Evolutionary conservation across 169 alveolate genomes (phyloP).

Genomic region (Prorocentrum cordatum): DNA sequence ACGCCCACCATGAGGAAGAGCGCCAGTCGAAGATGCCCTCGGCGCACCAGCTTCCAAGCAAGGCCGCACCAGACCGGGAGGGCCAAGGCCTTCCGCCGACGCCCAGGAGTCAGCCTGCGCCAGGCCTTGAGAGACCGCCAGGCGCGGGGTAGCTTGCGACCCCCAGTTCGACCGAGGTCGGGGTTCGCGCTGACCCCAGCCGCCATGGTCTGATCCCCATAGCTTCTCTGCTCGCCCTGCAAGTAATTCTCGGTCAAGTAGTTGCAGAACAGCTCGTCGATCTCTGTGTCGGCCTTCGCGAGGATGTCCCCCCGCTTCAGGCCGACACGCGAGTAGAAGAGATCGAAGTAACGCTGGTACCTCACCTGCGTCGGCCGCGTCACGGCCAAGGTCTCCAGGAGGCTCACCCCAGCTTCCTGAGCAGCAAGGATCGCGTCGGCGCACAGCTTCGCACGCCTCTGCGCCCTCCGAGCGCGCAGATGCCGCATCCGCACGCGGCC

Average conservation of each 20-base stretch:
- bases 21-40: background rate
- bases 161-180: background rate
- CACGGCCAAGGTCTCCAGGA: too few relatives aligned
- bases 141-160: background rate
- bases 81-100: background rate
- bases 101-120: background rate
- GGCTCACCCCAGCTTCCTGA: too few relatives aligned
- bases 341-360: too few relatives aligned
- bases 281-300: too few relatives aligned
- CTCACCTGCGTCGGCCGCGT: too few relatives aligned
- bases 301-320: too few relatives aligned
- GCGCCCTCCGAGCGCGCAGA: too few relatives aligned
- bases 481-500: too few relatives aligned
- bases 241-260: background rate
- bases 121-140: constrained; percentile 1
- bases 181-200: background rate
- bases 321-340: too few relatives aligned
- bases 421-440: too few relatives aligned
- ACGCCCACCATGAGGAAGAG: background rate
- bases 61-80: background rate
- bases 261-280: background rate
- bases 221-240: background rate
- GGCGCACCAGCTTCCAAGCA: background rate
- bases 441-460: too few relatives aligned
- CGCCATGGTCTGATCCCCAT: constrained; percentile 9